Evolutionary conservation across 371 early-diverging fungal genomes (phyloP).

Genomic region (Encephalitozoon intestinalis): DNA sequence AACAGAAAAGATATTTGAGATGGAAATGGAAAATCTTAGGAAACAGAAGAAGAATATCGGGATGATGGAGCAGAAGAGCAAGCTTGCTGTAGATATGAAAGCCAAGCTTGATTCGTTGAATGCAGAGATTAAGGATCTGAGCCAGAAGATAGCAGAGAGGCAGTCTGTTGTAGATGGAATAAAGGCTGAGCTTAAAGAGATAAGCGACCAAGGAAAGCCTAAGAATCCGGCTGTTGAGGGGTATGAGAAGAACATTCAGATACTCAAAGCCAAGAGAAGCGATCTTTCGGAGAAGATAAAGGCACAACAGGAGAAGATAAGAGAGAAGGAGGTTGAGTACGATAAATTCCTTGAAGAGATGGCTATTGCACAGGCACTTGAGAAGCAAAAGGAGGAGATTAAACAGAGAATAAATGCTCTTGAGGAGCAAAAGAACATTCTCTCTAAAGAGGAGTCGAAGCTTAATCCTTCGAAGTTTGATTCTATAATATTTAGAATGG

Average conservation of each 20-base stretch:
- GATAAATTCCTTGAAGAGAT: slow-evolving; percentile 33
- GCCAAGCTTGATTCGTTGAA: slow-evolving; percentile 5
- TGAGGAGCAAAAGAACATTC: slow-evolving; percentile 27
- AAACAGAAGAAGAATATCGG: slow-evolving; percentile 40
- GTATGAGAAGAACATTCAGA: slow-evolving; percentile 35
- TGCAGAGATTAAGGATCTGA: slow-evolving; percentile 13
- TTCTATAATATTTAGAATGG: slow-evolving; percentile 17
- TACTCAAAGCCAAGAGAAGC: slow-evolving; percentile 39
- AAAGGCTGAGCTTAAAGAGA: slow-evolving; percentile 30
- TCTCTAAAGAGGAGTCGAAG: slow-evolving; percentile 26
- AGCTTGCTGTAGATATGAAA: slow-evolving; percentile 10
- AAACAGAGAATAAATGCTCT: slow-evolving; percentile 35
- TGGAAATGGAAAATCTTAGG: slow-evolving; percentile 32
- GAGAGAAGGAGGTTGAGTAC: slow-evolving; percentile 43
- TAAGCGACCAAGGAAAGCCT: not conserved
- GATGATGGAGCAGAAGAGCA: slow-evolving; percentile 27
- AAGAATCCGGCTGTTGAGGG: slow-evolving; percentile 39
- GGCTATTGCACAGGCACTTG: slow-evolving; percentile 31
- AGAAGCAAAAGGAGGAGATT: slow-evolving; percentile 46
- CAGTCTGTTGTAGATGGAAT: not conserved
- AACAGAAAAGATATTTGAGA: slow-evolving; percentile 46
- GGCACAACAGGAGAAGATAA: slow-evolving; percentile 32
- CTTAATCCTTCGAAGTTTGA: slow-evolving; percentile 54
- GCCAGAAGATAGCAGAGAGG: slow-evolving; percentile 11
- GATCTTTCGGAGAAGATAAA: slow-evolving; percentile 32